A percentile compares a stretch with the other conserved stretches of the same genome.
Conservation (phyloP, 805 yeast species). For the Lachancea cidri region DNA sequence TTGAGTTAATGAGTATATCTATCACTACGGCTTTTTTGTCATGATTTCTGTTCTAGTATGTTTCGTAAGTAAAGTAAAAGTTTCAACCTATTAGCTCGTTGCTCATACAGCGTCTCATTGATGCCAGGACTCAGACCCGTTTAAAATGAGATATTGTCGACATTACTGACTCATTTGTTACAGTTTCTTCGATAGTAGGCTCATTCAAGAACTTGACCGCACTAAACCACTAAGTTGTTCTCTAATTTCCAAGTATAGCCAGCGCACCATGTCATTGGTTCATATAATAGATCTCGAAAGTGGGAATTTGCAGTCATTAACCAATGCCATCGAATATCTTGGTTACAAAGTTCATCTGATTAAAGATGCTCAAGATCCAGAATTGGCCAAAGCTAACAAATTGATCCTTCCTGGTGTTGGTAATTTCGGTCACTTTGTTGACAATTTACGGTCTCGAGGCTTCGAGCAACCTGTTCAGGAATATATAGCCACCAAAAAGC, state of each 20-base stretch:
- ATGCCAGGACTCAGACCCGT: too few relatives aligned
- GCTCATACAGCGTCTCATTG: neutral
- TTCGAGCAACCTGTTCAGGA: conserved; percentile 60
- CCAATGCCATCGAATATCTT: conserved; percentile 74
- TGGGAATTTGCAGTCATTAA: conserved; percentile 86
- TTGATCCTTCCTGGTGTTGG: conserved; percentile 96
- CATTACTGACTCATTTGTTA: neutral
- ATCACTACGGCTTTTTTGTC: neutral
- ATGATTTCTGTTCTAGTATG: neutral
- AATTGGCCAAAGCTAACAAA: conserved; percentile 40
- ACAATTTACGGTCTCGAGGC: conserved; percentile 54
- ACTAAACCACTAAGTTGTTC: too few relatives aligned
- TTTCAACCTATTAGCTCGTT: neutral
- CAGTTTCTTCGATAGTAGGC: too few relatives aligned
- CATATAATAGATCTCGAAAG: conserved; percentile 88
- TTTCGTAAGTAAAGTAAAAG: neutral
- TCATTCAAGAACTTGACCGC: too few relatives aligned
- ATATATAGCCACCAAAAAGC: conserved; percentile 72
- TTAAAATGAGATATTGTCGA: neutral
- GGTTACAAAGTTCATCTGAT: conserved; percentile 69
- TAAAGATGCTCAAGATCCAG: conserved; percentile 52
- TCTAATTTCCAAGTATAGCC: too few relatives aligned
- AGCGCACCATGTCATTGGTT: conserved; percentile 27
- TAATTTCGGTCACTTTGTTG: conserved; percentile 89
- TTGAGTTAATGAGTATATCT: neutral